Percentiles rank a stretch among this genome's conserved stretches.
These are phyloP conservation scores for Avena sativa DNA, from an alignment of 176 grass and related monocot species.

Conservation along the genomic window DNA sequence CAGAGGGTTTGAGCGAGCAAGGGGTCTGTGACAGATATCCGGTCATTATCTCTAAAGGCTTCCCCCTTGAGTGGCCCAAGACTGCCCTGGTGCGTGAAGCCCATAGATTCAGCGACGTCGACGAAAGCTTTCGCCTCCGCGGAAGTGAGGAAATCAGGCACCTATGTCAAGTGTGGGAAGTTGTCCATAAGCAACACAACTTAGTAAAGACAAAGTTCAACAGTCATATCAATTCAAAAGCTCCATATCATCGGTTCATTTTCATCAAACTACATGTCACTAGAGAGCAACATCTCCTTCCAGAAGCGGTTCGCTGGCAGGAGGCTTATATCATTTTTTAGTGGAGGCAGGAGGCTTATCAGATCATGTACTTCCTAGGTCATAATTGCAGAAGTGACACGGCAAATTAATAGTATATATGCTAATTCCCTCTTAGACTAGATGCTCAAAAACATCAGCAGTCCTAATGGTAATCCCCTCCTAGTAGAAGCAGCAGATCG, in stretches of 20 bases:
- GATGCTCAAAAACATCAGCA: background rate
- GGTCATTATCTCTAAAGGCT: conserved; percentile 91
- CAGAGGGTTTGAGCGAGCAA: conserved; percentile 79
- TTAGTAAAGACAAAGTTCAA: no score
- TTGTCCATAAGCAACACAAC: background rate
- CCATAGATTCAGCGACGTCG: conserved; percentile 64
- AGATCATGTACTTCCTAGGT: background rate
- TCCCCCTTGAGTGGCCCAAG: conserved; percentile 81
- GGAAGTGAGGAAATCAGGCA: conserved; percentile 74
- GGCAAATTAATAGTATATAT: background rate
- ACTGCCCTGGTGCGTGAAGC: conserved; percentile 90
- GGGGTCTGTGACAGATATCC: conserved; percentile 78
- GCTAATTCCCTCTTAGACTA: background rate
- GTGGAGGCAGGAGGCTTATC: background rate
- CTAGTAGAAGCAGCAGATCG: background rate
- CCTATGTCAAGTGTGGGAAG: conserved; percentile 40
- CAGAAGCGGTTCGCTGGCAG: background rate
- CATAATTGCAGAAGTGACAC: background rate
- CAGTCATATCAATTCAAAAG: background rate
- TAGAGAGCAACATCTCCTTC: background rate
- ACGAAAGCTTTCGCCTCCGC: conserved; percentile 77
- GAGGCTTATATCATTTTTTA: background rate
- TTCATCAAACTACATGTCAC: conserved; percentile 14
- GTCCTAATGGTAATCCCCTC: background rate
- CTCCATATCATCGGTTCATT: background rate